phyloP scores from a whole-genome alignment of 1,284 basidiomycete genomes.

The Pisolithus thermaeus region DNA sequence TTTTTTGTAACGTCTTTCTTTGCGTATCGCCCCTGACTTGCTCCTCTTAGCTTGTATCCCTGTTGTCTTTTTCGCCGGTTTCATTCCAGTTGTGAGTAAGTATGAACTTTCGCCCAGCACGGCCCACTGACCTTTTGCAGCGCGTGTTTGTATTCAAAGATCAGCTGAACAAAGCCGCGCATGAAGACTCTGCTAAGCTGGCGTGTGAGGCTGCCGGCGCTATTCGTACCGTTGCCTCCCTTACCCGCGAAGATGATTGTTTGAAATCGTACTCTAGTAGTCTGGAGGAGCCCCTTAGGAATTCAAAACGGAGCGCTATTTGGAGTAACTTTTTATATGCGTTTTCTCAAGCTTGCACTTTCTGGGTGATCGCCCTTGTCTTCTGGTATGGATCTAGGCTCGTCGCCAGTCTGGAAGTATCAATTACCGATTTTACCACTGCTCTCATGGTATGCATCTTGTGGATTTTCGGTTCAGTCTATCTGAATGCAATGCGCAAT shows the following conservation, averaged over 20 bases:
- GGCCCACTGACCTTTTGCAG: constrained; percentile 26
- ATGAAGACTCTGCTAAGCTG: constrained; percentile 81
- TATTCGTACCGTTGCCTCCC: constrained; percentile 60
- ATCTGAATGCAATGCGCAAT: constrained; percentile 46
- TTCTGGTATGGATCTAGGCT: constrained; percentile 82
- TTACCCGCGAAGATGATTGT: constrained; percentile 68
- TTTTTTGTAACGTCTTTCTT: constrained; percentile 3
- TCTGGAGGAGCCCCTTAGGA: constrained; percentile 64
- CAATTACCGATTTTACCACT: constrained; percentile 75
- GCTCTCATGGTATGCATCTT: constrained; percentile 65
- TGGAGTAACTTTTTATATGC: constrained; percentile 76
- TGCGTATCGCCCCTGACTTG: constrained; percentile 12
- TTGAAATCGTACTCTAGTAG: constrained; percentile 66
- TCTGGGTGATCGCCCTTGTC: constrained; percentile 82
- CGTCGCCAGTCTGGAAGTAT: constrained; percentile 55
- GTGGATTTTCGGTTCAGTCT: constrained; percentile 9
- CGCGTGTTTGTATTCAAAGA: constrained; percentile 78
- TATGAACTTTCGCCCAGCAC: background rate
- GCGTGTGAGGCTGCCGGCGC: constrained; percentile 91
- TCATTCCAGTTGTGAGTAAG: constrained; percentile 69
- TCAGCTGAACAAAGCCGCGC: constrained; percentile 79
- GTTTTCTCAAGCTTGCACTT: constrained; percentile 72
- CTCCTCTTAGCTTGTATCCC: constrained; percentile 70
- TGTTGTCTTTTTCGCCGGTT: constrained; percentile 78
- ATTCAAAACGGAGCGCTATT: constrained; percentile 62